phyloP scores from a whole-genome alignment of 345 rosid genomes.

The Stellera chamaejasme region DNA sequence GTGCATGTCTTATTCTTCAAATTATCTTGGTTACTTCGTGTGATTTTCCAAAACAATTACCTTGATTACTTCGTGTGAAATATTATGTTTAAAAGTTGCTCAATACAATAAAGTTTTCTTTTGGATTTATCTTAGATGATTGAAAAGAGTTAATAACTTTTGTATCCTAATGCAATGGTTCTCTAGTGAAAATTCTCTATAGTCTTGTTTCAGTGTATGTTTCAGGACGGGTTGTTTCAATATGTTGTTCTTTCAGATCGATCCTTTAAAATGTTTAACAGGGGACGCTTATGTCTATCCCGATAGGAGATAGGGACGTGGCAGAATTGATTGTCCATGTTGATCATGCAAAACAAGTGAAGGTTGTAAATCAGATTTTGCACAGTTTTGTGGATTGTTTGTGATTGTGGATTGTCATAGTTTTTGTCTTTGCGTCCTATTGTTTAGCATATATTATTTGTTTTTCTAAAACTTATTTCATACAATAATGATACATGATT shows the following conservation, averaged over 20 bases:
- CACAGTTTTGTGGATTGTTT: slow-evolving; percentile 2
- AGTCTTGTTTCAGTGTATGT: too few relatives aligned
- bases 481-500: too few relatives aligned
- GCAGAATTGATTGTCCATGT: slow-evolving; percentile 97
- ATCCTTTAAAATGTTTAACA: slow-evolving; percentile 99
- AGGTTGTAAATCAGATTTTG: slow-evolving; percentile 41
- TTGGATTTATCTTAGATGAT: too few relatives aligned
- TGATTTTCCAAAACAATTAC: too few relatives aligned
- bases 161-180: slow-evolving; percentile 1
- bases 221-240: slow-evolving; percentile 19
- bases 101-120: too few relatives aligned
- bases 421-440: background rate
- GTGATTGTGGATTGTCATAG: background rate
- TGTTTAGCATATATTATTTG: too few relatives aligned
- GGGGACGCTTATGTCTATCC: slow-evolving; percentile 94
- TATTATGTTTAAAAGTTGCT: too few relatives aligned
- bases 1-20: slow-evolving; percentile 3
- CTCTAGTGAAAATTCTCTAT: background rate
- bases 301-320: slow-evolving; percentile 94
- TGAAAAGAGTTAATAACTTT: background rate
- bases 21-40: background rate
- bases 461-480: too few relatives aligned
- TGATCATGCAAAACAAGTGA: slow-evolving; percentile 95
- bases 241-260: slow-evolving; percentile 50
- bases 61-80: too few relatives aligned